A percentile compares a stretch with the other conserved stretches of the same genome.
phyloP scores from a whole-genome alignment of 768 basidiomycete genomes.

The Phanerodontia chrysosporium region DNA sequence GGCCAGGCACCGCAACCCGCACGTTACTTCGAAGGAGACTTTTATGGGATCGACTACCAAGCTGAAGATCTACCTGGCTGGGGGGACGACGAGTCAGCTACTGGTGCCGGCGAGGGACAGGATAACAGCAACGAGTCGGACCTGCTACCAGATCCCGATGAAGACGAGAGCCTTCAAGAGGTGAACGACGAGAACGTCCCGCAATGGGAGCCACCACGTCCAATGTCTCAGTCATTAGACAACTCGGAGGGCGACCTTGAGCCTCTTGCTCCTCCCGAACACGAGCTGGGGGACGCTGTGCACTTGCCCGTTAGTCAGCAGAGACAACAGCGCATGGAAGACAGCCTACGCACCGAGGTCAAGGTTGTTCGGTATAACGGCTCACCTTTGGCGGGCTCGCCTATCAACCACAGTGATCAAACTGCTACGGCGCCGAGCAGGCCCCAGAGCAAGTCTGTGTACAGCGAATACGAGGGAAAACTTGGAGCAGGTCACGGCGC shows the following conservation, averaged over 20 bases:
- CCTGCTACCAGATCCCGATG: background rate
- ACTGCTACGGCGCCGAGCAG: too few species aligned
- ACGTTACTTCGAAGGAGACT: slow-evolving; percentile 10
- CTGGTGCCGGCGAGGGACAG: too few species aligned
- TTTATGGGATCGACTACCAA: slow-evolving; percentile 6
- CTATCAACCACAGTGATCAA: too few species aligned
- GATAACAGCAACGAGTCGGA: background rate
- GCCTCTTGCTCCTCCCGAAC: too few species aligned
- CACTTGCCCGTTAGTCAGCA: too few species aligned
- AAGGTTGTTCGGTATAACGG: background rate
- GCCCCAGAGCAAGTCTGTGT: too few species aligned
- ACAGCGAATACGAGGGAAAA: background rate
- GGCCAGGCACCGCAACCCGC: too few species aligned
- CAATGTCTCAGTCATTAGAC: too few species aligned
- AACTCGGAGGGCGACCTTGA: too few species aligned
- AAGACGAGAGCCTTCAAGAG: background rate
- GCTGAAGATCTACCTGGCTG: slow-evolving; percentile 1
- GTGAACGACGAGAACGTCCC: background rate
- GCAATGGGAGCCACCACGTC: background rate
- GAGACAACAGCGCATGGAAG: background rate
- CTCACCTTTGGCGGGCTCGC: background rate
- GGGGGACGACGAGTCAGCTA: too few species aligned
- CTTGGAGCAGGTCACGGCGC: slow-evolving; percentile 10
- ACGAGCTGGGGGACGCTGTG: too few species aligned
- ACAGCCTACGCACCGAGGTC: background rate